Evolutionary conservation across 768 basidiomycete genomes (phyloP).

Genomic region (Mycena sanguinolenta): DNA sequence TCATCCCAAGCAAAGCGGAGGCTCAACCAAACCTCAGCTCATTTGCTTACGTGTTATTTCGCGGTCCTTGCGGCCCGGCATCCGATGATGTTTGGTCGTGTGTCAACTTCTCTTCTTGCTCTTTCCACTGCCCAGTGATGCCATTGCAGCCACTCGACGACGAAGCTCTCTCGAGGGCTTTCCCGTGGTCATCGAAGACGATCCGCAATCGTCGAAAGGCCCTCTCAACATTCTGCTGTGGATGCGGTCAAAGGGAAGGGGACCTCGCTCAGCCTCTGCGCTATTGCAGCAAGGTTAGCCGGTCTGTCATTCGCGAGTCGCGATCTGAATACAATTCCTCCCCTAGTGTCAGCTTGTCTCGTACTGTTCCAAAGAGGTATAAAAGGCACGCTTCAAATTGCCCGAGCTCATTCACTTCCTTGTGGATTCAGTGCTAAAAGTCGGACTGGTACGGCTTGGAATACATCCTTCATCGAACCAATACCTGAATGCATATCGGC

Average conservation of each 20-base stretch:
- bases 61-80: not conserved
- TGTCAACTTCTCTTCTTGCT: slow-evolving; percentile 1
- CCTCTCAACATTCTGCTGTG: not conserved
- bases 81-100: not conserved
- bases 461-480: slow-evolving; percentile 14
- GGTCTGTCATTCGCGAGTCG: not conserved
- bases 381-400: slow-evolving; percentile 11
- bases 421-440: slow-evolving; percentile 9
- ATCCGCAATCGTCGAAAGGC: slow-evolving; percentile 4
- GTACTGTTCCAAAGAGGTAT: slow-evolving; percentile 20
- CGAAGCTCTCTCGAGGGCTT: slow-evolving; percentile 5
- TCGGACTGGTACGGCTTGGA: slow-evolving; percentile 11
- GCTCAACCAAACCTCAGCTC: too few species aligned
- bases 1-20: too few species aligned
- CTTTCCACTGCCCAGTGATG: not conserved
- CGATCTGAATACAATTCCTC: not conserved
- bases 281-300: not conserved
- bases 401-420: slow-evolving; percentile 8
- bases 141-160: slow-evolving; percentile 11
- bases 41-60: too few species aligned
- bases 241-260: not conserved
- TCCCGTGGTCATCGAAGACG: slow-evolving; percentile 16
- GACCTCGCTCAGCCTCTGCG: not conserved
- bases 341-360: slow-evolving; percentile 6
- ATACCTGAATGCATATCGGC: slow-evolving; percentile 7